Percentiles rank a stretch among this genome's conserved stretches.
Evolutionary conservation across 2,329 filamentous ascomycete species (phyloP).

Genomic region (Penicillium sp.): DNA sequence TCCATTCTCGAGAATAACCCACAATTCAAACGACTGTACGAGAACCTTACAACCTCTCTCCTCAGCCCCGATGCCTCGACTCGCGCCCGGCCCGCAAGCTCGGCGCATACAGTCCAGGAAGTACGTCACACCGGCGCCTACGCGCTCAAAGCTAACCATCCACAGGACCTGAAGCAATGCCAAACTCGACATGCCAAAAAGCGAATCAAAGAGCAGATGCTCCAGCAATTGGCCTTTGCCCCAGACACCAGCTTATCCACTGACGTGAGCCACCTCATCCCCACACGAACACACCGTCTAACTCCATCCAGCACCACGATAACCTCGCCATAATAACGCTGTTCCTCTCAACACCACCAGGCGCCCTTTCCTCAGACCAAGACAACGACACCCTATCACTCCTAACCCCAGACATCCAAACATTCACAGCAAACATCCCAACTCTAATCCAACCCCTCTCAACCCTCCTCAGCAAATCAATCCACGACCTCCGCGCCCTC

Average conservation of each 20-base stretch:
- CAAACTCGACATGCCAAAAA: conserved; percentile 36
- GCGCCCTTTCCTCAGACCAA: conserved; percentile 11
- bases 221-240: conserved; percentile 36
- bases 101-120: conserved; percentile 32
- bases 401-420: conserved; percentile 36
- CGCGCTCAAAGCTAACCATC: neutral
- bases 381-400: conserved; percentile 32
- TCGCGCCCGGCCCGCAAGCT: conserved; percentile 31
- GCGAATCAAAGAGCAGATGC: conserved; percentile 33
- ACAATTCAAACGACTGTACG: conserved; percentile 45
- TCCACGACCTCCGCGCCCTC: conserved; percentile 30
- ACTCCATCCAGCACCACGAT: conserved; percentile 32
- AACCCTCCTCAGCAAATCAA: conserved; percentile 22
- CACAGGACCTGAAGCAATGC: conserved; percentile 38
- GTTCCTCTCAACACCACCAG: conserved; percentile 29
- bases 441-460: conserved; percentile 28
- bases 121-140: conserved; percentile 26
- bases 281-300: neutral
- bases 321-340: conserved; percentile 37
- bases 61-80: conserved; percentile 46
- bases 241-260: conserved; percentile 34
- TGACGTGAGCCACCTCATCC: conserved; percentile 29
- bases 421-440: conserved; percentile 35
- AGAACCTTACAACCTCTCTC: conserved; percentile 38
- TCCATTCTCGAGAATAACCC: conserved; percentile 43